Evolutionary conservation across 768 basidiomycete species (phyloP).

Genomic region (Solioccasus polychromus): DNA sequence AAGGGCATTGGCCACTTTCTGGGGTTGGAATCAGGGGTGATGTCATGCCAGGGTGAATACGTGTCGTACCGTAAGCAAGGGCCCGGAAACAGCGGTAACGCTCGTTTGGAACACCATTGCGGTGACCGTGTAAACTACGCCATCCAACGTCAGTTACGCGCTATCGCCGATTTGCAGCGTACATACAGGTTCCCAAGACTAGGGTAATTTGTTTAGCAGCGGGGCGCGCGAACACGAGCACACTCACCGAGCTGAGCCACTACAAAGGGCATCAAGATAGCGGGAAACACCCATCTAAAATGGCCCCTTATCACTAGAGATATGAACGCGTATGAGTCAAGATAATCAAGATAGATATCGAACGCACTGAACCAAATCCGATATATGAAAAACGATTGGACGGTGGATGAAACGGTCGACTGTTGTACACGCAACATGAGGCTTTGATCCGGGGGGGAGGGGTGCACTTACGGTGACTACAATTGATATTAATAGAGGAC

Average conservation of each 20-base stretch:
- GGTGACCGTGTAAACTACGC: slow-evolving; percentile 15
- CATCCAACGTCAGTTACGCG: slow-evolving; percentile 3
- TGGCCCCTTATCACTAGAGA: slow-evolving; percentile 12
- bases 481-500: slow-evolving; percentile 20
- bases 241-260: slow-evolving; percentile 16
- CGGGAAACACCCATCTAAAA: slow-evolving; percentile 18
- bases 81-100: slow-evolving; percentile 14
- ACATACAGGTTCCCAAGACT: slow-evolving; percentile 20
- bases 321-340: background rate
- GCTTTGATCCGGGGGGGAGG: slow-evolving; percentile 1
- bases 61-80: slow-evolving; percentile 17
- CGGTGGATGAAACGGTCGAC: slow-evolving; percentile 19
- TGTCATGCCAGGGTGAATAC: background rate
- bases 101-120: slow-evolving; percentile 15
- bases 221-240: background rate
- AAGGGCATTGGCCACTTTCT: slow-evolving; percentile 15
- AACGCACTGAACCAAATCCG: slow-evolving; percentile 24
- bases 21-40: slow-evolving; percentile 2
- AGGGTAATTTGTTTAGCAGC: background rate
- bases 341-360: background rate
- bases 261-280: slow-evolving; percentile 17
- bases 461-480: slow-evolving; percentile 17
- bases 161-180: background rate
- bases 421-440: slow-evolving; percentile 15
- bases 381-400: slow-evolving; percentile 27